These are phyloP conservation scores for Wickerhamia fluorescens DNA, from an alignment of 805 yeast genomes.

Conservation along the genomic window DNA sequence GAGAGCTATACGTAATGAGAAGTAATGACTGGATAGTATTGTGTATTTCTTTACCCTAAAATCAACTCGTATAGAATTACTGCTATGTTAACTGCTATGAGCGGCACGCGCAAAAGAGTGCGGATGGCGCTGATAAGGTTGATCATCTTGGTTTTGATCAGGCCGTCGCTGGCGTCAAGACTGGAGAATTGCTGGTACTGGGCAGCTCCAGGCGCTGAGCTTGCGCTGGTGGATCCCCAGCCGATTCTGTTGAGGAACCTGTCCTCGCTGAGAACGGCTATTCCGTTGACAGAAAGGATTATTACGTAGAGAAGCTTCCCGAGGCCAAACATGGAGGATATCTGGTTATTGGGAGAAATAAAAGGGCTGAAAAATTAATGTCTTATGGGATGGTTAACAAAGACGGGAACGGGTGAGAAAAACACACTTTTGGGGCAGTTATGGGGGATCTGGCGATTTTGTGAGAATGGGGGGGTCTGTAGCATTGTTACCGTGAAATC, in stretches of 20 bases:
- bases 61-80: conserved; percentile 66
- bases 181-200: conserved; percentile 35
- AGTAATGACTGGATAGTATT: background rate
- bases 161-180: conserved; percentile 27
- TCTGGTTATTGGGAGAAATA: conserved; percentile 1
- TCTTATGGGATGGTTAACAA: too few species aligned
- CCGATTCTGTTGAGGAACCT: conserved; percentile 61
- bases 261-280: conserved; percentile 76
- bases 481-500: too few species aligned
- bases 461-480: too few species aligned
- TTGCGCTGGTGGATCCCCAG: conserved; percentile 19
- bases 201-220: conserved; percentile 6
- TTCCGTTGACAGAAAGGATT: conserved; percentile 60
- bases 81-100: conserved; percentile 58
- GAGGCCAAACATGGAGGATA: conserved; percentile 61
- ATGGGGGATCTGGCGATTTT: too few species aligned
- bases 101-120: conserved; percentile 67
- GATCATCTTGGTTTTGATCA: conserved; percentile 53
- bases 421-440: too few species aligned
- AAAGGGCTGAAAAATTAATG: background rate
- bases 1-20: conserved; percentile 1
- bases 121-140: conserved; percentile 67
- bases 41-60: conserved; percentile 40
- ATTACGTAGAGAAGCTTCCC: conserved; percentile 52
- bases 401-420: too few species aligned